These are phyloP conservation scores for Tetrapisispora fleetii DNA, from an alignment of 805 yeast genomes.

Conservation along the genomic window DNA sequence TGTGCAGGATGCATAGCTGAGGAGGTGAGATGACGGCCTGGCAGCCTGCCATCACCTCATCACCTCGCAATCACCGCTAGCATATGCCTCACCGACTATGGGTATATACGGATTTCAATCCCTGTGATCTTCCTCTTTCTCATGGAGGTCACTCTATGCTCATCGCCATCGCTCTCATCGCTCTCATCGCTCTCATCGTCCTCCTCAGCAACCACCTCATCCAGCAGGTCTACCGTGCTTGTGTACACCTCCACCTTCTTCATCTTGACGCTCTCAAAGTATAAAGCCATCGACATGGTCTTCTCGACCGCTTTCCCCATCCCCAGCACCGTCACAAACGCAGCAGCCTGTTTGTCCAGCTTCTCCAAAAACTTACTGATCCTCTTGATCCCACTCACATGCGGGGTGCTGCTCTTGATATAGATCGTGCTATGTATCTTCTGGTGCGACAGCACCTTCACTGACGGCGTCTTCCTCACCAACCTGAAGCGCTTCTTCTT, in stretches of 20 bases:
- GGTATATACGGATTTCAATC: conserved; percentile 34
- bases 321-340: conserved; percentile 50
- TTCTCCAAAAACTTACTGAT: conserved; percentile 42
- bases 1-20: no score
- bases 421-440: conserved; percentile 42
- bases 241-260: conserved; percentile 53
- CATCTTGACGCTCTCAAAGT: conserved; percentile 43
- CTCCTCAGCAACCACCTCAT: conserved; percentile 31
- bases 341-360: conserved; percentile 35
- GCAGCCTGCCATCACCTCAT: no score
- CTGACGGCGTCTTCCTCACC: conserved; percentile 12
- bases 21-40: no score
- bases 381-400: conserved; percentile 60
- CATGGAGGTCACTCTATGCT: conserved; percentile 25
- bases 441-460: conserved; percentile 30
- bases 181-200: conserved; percentile 1
- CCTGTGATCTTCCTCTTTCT: conserved; percentile 34
- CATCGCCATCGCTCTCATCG: conserved; percentile 13
- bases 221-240: conserved; percentile 57
- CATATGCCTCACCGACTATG: no score
- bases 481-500: not conserved
- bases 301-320: conserved; percentile 68
- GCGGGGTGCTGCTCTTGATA: conserved; percentile 61
- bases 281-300: conserved; percentile 50
- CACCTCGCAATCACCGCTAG: no score